phyloP scores from a whole-genome alignment of 768 basidiomycete genomes.

The Suillus weaverae region DNA sequence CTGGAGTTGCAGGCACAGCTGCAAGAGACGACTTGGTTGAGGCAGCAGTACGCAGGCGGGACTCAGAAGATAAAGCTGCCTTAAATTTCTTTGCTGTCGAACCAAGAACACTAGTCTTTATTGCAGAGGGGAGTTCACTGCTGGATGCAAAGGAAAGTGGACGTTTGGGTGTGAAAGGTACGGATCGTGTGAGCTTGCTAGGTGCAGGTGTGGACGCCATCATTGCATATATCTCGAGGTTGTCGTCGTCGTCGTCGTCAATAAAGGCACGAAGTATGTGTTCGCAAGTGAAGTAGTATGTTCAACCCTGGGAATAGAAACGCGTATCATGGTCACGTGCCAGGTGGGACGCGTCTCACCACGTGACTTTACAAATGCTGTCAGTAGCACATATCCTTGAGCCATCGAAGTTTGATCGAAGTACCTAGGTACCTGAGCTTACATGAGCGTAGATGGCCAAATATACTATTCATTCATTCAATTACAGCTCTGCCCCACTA shows the following conservation, averaged over 20 bases:
- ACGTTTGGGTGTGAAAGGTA: conserved; percentile 58
- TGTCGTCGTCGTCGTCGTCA: conserved; percentile 2
- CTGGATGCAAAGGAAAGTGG: conserved; percentile 41
- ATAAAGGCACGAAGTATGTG: not conserved
- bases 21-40: conserved; percentile 37
- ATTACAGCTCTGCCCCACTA: not conserved
- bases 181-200: conserved; percentile 39
- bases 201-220: conserved; percentile 28
- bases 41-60: conserved; percentile 26
- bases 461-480: no score
- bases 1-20: conserved; percentile 55
- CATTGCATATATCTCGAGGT: conserved; percentile 8
- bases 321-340: not conserved
- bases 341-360: not conserved
- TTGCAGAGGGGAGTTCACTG: conserved; percentile 35
- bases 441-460: no score
- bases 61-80: conserved; percentile 53
- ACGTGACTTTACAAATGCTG: not conserved
- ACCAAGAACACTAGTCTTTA: conserved; percentile 36
- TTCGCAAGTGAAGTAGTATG: not conserved
- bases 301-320: conserved; percentile 5
- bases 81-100: conserved; percentile 66
- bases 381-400: no score
- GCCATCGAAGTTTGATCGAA: no score
- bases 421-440: no score